Evolutionary conservation across 805 yeast species (phyloP), one percentile per base, ranked within the genome.

Genomic region (Saccharomycodes ludwigii): DNA sequence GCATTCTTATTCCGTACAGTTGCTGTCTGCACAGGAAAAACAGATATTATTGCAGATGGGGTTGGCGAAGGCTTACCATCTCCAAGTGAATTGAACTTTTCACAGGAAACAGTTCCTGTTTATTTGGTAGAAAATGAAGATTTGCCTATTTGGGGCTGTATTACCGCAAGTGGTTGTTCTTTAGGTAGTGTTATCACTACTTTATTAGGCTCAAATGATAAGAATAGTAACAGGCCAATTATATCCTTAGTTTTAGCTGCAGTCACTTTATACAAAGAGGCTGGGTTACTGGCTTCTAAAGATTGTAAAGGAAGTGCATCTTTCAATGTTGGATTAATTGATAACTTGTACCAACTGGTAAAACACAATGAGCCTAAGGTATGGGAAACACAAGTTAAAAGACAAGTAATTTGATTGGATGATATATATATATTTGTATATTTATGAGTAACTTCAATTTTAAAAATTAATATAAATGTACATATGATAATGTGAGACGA

Each of bases 151-250:
- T 74, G 83, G 78, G 76, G 76, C 0, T 49, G 58, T 8, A 68
- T 83, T 4, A 83, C 94, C 0, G 94, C 93, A 1, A 62, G 85
- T 2, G 95, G 95, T 0, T 84, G 95, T 40, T 70, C 88, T 0
- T 54, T 84, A 23, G 94, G 94, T 2, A 73, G 85, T 27, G 66
- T 71, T 0, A 71, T 83, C 32, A 75, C 80, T 1, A 60, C 80
- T 2, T 65, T 59, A 36, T 49, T 73, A 2, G 75, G 75, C 3
- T 68, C 71, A 3, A 43, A 52, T 32, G 54, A 62, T 1, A 52
- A 45, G 6, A 42, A 41, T 2, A 42, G 40, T 5, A 35, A 58
- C 32, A n/a, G n/a, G n/a, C n/a, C n/a, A n/a, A 44, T 64, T 1
- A 65, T 64, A 36, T 51, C 48, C 6, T 72, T 77, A 1, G 68